Evolutionary conservation across 2,329 filamentous ascomycete genomes (phyloP).

Genomic region (Thielaviopsis punctulata): DNA sequence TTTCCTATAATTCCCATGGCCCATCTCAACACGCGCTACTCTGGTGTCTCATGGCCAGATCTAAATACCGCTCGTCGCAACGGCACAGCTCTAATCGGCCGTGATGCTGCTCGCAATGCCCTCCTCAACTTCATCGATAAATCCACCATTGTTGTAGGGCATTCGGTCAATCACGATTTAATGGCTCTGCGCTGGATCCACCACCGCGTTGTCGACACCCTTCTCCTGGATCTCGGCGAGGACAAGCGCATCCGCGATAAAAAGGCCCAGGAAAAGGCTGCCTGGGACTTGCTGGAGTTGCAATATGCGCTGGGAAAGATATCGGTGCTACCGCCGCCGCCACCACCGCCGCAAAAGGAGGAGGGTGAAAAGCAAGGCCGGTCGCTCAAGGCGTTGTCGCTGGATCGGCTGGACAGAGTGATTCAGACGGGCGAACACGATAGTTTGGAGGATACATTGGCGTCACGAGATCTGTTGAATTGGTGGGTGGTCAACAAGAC

Average conservation of each 20-base stretch:
- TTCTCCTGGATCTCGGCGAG: constrained; percentile 18
- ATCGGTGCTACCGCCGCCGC: not conserved
- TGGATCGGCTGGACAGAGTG: constrained; percentile 20
- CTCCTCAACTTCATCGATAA: constrained; percentile 28
- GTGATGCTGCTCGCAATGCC: constrained; percentile 23
- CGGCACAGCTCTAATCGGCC: constrained; percentile 23
- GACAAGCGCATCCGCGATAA: constrained; percentile 6
- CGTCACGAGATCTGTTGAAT: constrained; percentile 24
- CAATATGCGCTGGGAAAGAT: not conserved
- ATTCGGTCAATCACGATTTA: constrained; percentile 27
- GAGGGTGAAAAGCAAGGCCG: constrained; percentile 15
- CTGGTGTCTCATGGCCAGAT: constrained; percentile 26
- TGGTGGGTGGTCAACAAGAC: constrained; percentile 19
- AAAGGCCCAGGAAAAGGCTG: constrained; percentile 11
- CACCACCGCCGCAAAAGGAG: not conserved
- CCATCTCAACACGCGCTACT: constrained; percentile 32
- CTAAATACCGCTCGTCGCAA: constrained; percentile 22
- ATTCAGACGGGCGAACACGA: constrained; percentile 26
- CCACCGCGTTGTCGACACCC: constrained; percentile 26
- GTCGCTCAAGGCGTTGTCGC: constrained; percentile 24
- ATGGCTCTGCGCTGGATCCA: constrained; percentile 31
- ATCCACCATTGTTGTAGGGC: constrained; percentile 31
- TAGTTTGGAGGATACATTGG: constrained; percentile 28
- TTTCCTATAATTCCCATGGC: constrained; percentile 27
- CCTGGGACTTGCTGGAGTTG: not conserved